Evolutionary conservation across 2,329 filamentous ascomycete genomes (phyloP), one percentile per base, ranked within the genome.

Genomic region (Magnaporthiopsis rhizophila): DNA sequence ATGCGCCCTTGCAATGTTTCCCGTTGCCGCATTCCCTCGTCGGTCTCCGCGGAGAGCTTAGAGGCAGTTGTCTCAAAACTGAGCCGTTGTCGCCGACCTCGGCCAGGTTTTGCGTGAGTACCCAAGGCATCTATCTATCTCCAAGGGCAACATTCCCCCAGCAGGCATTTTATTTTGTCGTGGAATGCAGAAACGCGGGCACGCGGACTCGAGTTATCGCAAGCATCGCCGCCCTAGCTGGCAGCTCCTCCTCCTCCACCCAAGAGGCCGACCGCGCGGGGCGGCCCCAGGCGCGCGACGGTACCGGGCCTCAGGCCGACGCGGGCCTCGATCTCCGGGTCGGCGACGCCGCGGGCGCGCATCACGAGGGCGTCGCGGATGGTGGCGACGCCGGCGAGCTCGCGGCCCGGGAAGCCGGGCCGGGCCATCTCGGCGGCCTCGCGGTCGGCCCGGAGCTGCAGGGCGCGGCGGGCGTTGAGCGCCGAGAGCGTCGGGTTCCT

Each of bases 351-450:
- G 15, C 71, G 71, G 18, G 76, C 75, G 28, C 78, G 76, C 69
- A 85, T 68, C 21, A 76, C 69, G 24, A 85, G 71, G 9, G 79
- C 76, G 64, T 83, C 78, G 57, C 78, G 74, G 21, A 85, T 69
- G 24, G 78, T 81, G 11, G 74, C 74, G 53, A 81, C 78, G 62
- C 83, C 76, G 12, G 84, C 71, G 62, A 84, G 80, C 66, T 81
- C 77, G 62, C 77, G 72, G 1, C 77, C 80, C 12, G 70, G 67
- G n/a, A 34, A 59, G 50, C 67, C 69, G 7, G 69, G 69, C 36
- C 69, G 71, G n/a, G 76, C 77, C 53, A 77, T 71, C 18, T 72
- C 72, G 66, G 80, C 76, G 36, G 79, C 74, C 69, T 85, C 81
- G 34, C 72, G 70, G 1, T 79, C 74, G 1, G 80, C 81, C 62